A percentile compares a stretch with the other conserved stretches of the same genome.
These are phyloP conservation scores for Eimeria falciformis DNA, from an alignment of 169 alveolate genomes.

Conservation along the genomic window DNA sequence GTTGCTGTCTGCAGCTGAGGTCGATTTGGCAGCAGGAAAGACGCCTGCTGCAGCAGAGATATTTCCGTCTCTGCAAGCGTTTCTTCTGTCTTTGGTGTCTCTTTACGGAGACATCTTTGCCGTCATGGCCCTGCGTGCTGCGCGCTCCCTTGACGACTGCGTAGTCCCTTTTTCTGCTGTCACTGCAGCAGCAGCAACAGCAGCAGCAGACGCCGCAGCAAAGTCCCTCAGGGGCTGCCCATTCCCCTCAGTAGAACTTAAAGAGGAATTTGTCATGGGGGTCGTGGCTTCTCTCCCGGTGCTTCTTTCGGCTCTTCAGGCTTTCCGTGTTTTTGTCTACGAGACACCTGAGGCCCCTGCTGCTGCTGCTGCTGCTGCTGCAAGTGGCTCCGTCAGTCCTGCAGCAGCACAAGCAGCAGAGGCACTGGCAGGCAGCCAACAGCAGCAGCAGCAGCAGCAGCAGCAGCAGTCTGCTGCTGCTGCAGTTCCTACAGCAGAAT, in stretches of 20 bases:
- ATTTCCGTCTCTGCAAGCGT: slow-evolving; percentile 31
- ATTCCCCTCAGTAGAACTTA: slow-evolving; percentile 40
- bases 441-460: slow-evolving; percentile 35
- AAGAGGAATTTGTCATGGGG: slow-evolving; percentile 46
- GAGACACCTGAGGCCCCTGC: slow-evolving; percentile 35
- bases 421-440: slow-evolving; percentile 41
- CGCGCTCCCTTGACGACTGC: slow-evolving; percentile 69
- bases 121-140: slow-evolving; percentile 62
- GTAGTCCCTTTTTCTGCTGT: slow-evolving; percentile 54
- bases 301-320: slow-evolving; percentile 57
- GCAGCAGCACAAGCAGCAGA: slow-evolving; percentile 46
- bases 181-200: slow-evolving; percentile 54
- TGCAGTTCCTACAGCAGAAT: slow-evolving; percentile 30
- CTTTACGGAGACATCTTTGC: slow-evolving; percentile 71
- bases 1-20: slow-evolving; percentile 40
- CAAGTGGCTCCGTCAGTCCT: neutral
- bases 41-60: slow-evolving; percentile 8
- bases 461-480: neutral
- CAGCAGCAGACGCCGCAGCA: slow-evolving; percentile 53
- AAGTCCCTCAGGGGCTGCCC: slow-evolving; percentile 50
- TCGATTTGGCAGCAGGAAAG: slow-evolving; percentile 39
- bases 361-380: slow-evolving; percentile 16
- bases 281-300: slow-evolving; percentile 66
- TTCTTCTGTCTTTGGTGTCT: slow-evolving; percentile 43
- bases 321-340: slow-evolving; percentile 44